Base-by-base conservation (phyloP, 179 eudicot genomes). In the Beta corolliflora region DNA sequence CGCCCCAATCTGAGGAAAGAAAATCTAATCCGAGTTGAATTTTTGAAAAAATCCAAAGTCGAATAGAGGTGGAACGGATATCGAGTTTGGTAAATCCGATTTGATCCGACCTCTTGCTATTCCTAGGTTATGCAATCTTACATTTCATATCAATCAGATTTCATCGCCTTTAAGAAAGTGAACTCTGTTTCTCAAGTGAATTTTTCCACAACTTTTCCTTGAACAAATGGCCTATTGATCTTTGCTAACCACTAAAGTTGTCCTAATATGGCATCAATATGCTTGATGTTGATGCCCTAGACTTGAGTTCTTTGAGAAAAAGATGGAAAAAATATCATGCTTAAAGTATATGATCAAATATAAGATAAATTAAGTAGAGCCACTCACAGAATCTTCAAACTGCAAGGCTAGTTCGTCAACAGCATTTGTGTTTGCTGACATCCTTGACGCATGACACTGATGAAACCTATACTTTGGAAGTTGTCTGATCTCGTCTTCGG, bases 331-430 rank as follows among this genome's bases (percentile, higher is more conserved):
- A 5, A 13, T 0, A 50, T 41, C 59, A 50, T 18, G 10, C 67
- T 48, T 44, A 25, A 61, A 50, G 25, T 55, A 48, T 58, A 25
- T 10, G 21, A 46, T 61, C 25, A 46, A 14, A 45, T 15, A 14
- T 5, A 63, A 54, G 14, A 72, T 56, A 81, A n/a, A 71, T 53
- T 21, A 55, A n/a, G n/a, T n/a, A n/a, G n/a, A n/a, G 56, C 73
- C 65, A 75, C 91, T 90, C 87, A 90, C 95, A 85, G 92, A 90
- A 92, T 90, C 91, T 72, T 92, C 90, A n/a, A 88, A 82, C 25
- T 80, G 87, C 66, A 84, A 85, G 77, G 88, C 70, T 73, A 80
- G 79, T 76, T 85, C 88, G 18, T 83, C 64, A 54, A 41, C 19
- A 63, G 82, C 71, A 73, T 81, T 56, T 23, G n/a, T 75, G 59